Evolutionary conservation across 2,329 filamentous ascomycete genomes (phyloP), one percentile per base, ranked within the genome.

Genomic region (Aspergillus sclerotialis): DNA sequence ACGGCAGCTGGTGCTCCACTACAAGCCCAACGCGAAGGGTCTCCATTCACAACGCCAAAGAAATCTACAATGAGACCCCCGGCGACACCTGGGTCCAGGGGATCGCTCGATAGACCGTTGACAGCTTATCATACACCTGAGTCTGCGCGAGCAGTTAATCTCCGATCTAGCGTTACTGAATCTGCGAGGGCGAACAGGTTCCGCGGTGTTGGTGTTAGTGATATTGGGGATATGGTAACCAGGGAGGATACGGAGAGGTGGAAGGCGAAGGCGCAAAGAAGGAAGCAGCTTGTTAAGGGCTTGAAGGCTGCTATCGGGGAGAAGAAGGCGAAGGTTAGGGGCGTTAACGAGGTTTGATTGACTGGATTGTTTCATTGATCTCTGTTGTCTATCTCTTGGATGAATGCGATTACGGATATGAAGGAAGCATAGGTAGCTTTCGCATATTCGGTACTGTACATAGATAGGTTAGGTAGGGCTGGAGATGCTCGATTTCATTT

Each of bases 71-170:
- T 45, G 6, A 51, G 49, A 12, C 37, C 58, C n/a, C 59, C 61
- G 11, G 41, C 46, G 5, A 65, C 62, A 1, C 63, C 63, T 12
- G 61, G 59, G 10, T 64, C 60, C 5, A 53, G 50, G 23, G 52
- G 50, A 8, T 61, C 60, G 17, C 17, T 54, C 7, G 61, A 63
- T 33, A 52, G 52, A 5, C 36, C 43, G 10, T 31, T 43, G 29
- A 64, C 52, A 34, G 48, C 57, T 8, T 66, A 64, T 26, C 60
- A 65, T 39, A 65, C 63, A 0, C 62, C 63, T 1, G 60, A 65
- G n/a, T 63, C 62, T 15, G 49, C 48, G 15, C 53, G 49, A 39
- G 55, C 42, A 15, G 11, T 52, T 27, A 55, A 48, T 28, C 60
- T 57, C 49, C 60, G 54, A 16, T 46, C 46, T 16, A 64, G 55